Percentiles rank a stretch among this genome's conserved stretches.
Conservation (phyloP, 495 filamentous ascomycete genomes). For the Schizothecium vesticola region DNA sequence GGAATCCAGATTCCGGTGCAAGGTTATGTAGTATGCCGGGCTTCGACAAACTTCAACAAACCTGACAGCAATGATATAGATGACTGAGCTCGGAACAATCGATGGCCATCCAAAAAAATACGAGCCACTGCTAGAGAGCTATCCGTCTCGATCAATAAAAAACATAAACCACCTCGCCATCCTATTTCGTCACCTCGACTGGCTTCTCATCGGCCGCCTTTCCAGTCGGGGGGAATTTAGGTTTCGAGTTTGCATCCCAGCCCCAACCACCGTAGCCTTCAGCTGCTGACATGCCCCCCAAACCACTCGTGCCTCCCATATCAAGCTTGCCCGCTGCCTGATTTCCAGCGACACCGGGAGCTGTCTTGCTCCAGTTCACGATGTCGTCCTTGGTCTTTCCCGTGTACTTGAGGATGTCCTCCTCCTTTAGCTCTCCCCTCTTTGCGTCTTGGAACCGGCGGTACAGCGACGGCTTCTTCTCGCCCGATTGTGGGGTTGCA, state of each 20-base stretch:
- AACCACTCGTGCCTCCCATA: neutral
- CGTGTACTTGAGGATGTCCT: slow-evolving; percentile 8
- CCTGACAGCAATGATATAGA: no score
- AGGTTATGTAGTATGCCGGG: no score
- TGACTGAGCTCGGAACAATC: no score
- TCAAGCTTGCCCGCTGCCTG: slow-evolving; percentile 1
- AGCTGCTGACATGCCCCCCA: neutral
- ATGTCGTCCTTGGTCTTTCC: slow-evolving; percentile 5
- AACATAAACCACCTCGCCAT: no score
- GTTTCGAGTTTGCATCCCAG: neutral
- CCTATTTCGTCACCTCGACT: neutral
- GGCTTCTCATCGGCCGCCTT: neutral
- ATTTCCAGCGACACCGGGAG: slow-evolving; percentile 1
- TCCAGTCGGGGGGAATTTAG: neutral
- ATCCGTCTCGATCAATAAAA: neutral
- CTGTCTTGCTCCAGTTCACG: neutral
- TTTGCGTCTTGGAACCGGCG: slow-evolving; percentile 5
- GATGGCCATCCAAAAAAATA: no score
- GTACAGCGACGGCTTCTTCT: neutral
- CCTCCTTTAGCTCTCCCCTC: neutral
- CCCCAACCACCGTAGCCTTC: slow-evolving; percentile 6
- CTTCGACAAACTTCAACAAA: no score
- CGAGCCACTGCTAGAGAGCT: no score
- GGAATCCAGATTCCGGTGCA: no score
- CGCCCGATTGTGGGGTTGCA: neutral